These are phyloP conservation scores for Anisodus tanguticus DNA, from an alignment of 257 asterid species.

Conservation along the genomic window DNA sequence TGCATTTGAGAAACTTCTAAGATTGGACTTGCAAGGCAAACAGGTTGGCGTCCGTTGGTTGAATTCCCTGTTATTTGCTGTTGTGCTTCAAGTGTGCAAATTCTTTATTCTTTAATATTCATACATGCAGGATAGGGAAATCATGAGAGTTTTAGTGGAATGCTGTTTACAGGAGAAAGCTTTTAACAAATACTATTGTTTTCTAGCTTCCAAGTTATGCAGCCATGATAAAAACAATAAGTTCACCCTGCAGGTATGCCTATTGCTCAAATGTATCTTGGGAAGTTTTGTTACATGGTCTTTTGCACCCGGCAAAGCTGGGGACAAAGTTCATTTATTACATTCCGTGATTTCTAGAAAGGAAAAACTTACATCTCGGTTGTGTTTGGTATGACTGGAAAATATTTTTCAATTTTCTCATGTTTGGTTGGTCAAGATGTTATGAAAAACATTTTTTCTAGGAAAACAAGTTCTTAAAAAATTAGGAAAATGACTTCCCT, in stretches of 20 bases:
- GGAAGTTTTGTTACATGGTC: neutral
- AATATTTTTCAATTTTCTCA: neutral
- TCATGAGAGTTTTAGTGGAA: conserved; percentile 86
- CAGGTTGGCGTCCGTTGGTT: conserved; percentile 58
- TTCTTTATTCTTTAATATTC: conserved; percentile 31
- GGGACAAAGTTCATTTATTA: neutral
- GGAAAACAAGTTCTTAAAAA: neutral
- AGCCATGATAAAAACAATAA: conserved; percentile 89
- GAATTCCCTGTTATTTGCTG: neutral
- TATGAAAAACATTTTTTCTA: neutral
- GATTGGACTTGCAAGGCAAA: conserved; percentile 86
- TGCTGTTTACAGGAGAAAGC: conserved; percentile 94
- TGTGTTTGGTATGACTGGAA: neutral
- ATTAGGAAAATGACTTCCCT: neutral
- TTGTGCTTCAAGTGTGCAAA: conserved; percentile 14
- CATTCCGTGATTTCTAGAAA: neutral
- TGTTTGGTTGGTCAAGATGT: neutral
- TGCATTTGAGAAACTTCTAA: conserved; percentile 89
- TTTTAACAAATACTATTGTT: conserved; percentile 85
- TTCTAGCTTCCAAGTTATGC: conserved; percentile 87
- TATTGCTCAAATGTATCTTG: conserved; percentile 31
- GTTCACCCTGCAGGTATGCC: conserved; percentile 85
- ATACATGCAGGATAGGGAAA: conserved; percentile 82
- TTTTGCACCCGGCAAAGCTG: neutral
- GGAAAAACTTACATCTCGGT: neutral